A percentile compares a stretch with the other conserved stretches of the same genome.
Conservation (phyloP, 2,329 filamentous ascomycete species). For the Microascus cirrosus region DNA sequence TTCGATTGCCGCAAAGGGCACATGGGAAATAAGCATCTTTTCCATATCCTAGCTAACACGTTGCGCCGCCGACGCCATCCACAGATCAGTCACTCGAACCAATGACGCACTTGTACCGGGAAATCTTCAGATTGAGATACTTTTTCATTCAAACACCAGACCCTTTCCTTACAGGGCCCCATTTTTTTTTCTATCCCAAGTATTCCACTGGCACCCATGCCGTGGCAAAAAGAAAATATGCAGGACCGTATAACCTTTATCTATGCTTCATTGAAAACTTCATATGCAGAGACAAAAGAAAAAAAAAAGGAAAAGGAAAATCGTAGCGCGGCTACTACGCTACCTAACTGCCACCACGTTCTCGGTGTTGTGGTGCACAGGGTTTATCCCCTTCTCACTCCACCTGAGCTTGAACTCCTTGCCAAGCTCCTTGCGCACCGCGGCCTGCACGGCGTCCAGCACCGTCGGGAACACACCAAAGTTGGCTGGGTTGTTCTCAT, state of each 20-base stretch:
- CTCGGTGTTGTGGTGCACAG: slow-evolving; percentile 28
- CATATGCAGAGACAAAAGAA: not conserved
- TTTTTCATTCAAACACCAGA: no score
- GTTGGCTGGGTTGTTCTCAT: slow-evolving; percentile 64
- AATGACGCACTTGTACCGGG: no score
- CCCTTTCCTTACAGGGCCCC: not conserved
- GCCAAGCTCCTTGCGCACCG: slow-evolving; percentile 52
- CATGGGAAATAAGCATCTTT: no score
- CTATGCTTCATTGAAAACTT: not conserved
- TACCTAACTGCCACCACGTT: not conserved
- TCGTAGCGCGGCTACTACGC: not conserved
- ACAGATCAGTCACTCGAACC: no score
- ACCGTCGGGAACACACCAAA: slow-evolving; percentile 69
- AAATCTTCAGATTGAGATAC: no score
- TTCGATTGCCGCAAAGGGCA: no score
- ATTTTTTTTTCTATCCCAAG: not conserved
- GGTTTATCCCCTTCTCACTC: slow-evolving; percentile 58
- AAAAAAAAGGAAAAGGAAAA: not conserved
- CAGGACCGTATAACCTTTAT: not conserved
- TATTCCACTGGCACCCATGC: not conserved
- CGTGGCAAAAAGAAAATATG: not conserved
- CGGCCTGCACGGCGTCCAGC: slow-evolving; percentile 58
- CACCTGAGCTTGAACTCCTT: slow-evolving; percentile 64
- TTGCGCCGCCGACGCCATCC: no score
- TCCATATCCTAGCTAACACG: no score